A percentile compares a stretch with the other conserved stretches of the same genome.
These are phyloP conservation scores for Cytospora piceicola DNA, from an alignment of 2,329 filamentous ascomycete genomes.

Conservation along the genomic window DNA sequence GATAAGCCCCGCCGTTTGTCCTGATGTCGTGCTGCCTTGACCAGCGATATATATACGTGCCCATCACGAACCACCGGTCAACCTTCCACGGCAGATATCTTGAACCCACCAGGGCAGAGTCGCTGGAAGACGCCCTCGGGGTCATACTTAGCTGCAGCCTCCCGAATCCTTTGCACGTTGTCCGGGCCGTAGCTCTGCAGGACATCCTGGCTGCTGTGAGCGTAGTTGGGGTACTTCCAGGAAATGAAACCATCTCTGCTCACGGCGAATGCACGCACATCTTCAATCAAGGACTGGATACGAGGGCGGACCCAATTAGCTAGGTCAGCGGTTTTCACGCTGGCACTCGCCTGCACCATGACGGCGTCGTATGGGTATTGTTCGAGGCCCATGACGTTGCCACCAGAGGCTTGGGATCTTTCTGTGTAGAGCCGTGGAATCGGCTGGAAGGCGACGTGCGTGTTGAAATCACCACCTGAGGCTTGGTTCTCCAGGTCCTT, in stretches of 20 bases:
- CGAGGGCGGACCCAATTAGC: conserved; percentile 2
- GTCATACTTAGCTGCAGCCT: conserved; percentile 8
- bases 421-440: conserved; percentile 3
- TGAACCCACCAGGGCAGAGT: conserved; percentile 6
- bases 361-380: conserved; percentile 1
- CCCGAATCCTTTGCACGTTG: background rate
- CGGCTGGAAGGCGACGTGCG: conserved; percentile 9
- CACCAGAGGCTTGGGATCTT: background rate
- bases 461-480: background rate
- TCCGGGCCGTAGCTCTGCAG: conserved; percentile 7
- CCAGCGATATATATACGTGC: too few species aligned
- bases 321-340: background rate
- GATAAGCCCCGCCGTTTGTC: too few species aligned
- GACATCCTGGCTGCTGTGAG: background rate
- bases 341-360: conserved; percentile 2
- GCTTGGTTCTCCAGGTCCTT: background rate
- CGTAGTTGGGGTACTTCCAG: conserved; percentile 13
- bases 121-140: conserved; percentile 6
- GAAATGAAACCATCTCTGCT: background rate
- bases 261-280: background rate
- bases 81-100: background rate
- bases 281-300: background rate
- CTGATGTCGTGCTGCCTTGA: too few species aligned
- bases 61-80: background rate
- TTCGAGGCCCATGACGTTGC: conserved; percentile 10